phyloP scores from a whole-genome alignment of 495 filamentous ascomycete species.

The Letharia lupina region DNA sequence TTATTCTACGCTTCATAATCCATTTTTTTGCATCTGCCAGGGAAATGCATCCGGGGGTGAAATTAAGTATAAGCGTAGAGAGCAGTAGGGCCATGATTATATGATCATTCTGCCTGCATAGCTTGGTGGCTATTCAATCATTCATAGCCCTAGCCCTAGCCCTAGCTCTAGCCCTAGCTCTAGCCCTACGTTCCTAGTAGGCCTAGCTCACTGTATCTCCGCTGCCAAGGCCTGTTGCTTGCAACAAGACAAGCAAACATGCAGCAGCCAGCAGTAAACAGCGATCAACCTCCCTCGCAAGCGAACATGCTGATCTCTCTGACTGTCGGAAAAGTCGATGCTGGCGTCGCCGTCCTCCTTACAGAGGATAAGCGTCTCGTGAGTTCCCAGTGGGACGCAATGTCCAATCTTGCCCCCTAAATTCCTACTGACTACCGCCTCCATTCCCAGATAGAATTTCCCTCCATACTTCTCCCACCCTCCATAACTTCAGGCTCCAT shows the following conservation, averaged over 20 bases:
- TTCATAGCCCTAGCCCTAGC: too few species aligned
- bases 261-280: not conserved
- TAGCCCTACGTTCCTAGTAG: not conserved
- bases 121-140: too few species aligned
- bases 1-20: too few species aligned
- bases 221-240: too few species aligned
- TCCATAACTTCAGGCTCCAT: slow-evolving; percentile 93
- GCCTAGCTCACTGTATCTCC: not conserved
- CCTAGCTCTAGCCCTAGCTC: too few species aligned
- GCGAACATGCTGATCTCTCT: slow-evolving; percentile 87
- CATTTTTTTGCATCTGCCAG: too few species aligned
- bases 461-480: slow-evolving; percentile 89
- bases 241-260: not conserved
- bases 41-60: too few species aligned
- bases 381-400: slow-evolving; percentile 31
- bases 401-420: not conserved
- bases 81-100: too few species aligned
- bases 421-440: not conserved
- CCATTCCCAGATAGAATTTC: slow-evolving; percentile 80
- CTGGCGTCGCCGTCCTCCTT: slow-evolving; percentile 91
- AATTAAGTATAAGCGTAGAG: too few species aligned
- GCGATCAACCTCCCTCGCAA: not conserved
- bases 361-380: slow-evolving; percentile 96
- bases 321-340: slow-evolving; percentile 98
- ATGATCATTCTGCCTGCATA: too few species aligned